Conservation (phyloP, 1,284 basidiomycete genomes). For the Amylostereum chailletii region DNA sequence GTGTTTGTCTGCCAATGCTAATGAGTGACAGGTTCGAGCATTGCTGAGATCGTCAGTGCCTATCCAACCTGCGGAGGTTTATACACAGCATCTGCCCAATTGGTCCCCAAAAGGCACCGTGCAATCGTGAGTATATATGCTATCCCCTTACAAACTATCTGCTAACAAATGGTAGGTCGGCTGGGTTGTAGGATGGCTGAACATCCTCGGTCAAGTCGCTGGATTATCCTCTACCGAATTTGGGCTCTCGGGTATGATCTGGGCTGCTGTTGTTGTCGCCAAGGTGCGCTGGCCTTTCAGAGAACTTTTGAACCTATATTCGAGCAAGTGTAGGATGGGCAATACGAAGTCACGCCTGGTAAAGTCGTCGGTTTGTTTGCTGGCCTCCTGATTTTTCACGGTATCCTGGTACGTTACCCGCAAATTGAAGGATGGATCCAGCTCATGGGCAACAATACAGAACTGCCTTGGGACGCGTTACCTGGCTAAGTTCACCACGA, state of each 20-base stretch:
- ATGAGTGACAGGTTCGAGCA: slow-evolving; percentile 42
- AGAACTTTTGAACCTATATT: slow-evolving; percentile 5
- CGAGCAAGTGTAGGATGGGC: slow-evolving; percentile 27
- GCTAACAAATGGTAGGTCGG: slow-evolving; percentile 24
- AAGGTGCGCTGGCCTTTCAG: slow-evolving; percentile 25
- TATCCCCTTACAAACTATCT: not conserved
- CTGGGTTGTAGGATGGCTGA: slow-evolving; percentile 82
- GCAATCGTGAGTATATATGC: slow-evolving; percentile 36
- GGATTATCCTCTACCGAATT: slow-evolving; percentile 86
- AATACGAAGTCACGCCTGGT: slow-evolving; percentile 43
- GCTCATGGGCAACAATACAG: slow-evolving; percentile 19
- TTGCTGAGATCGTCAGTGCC: slow-evolving; percentile 73
- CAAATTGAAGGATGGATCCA: not conserved
- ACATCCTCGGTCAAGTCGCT: slow-evolving; percentile 80
- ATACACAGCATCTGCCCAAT: slow-evolving; percentile 71
- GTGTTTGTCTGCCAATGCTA: no score
- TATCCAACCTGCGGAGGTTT: slow-evolving; percentile 81
- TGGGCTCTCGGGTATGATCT: slow-evolving; percentile 85
- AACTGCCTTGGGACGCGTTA: slow-evolving; percentile 80
- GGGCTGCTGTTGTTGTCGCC: slow-evolving; percentile 60
- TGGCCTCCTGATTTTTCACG: slow-evolving; percentile 68
- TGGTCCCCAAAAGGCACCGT: slow-evolving; percentile 61
- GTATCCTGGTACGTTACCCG: slow-evolving; percentile 42
- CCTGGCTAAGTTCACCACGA: slow-evolving; percentile 70
- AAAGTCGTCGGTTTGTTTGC: slow-evolving; percentile 72